Evolutionary conservation across 352 stramenopile genomes (phyloP).

Genomic region (Phytophthora kernoviae): DNA sequence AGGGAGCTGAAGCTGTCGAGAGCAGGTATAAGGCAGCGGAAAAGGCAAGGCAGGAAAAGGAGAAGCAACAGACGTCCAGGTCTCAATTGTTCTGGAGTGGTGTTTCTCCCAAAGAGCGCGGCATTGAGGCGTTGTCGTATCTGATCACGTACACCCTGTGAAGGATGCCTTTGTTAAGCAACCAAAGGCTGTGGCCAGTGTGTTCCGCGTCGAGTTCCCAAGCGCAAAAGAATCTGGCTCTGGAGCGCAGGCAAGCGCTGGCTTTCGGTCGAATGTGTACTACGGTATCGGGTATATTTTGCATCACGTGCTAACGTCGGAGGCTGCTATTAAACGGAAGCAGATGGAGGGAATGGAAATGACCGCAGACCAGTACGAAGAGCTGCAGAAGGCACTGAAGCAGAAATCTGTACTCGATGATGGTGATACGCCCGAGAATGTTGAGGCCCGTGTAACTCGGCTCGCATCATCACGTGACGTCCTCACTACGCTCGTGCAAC

Average conservation of each 20-base stretch:
- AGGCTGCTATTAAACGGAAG: conserved; percentile 94
- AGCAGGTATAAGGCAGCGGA: conserved; percentile 31
- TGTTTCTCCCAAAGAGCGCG: conserved; percentile 80
- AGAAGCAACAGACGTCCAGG: conserved; percentile 19
- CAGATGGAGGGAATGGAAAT: conserved; percentile 97
- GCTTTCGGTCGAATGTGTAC: conserved; percentile 84
- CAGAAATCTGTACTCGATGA: conserved; percentile 94
- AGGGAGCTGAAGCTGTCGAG: conserved; percentile 62
- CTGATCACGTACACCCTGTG: conserved; percentile 83
- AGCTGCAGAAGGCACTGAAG: conserved; percentile 94
- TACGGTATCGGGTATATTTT: conserved; percentile 96
- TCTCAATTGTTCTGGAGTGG: conserved; percentile 67
- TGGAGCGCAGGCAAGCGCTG: conserved; percentile 32
- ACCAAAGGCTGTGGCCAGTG: conserved; percentile 57
- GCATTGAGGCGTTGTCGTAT: conserved; percentile 84
- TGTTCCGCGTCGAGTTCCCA: conserved; percentile 75
- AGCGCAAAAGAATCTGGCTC: conserved; percentile 31
- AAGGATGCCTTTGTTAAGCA: conserved; percentile 81
- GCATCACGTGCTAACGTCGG: conserved; percentile 92
- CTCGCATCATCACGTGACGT: conserved; percentile 58
- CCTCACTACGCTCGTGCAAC: conserved; percentile 75
- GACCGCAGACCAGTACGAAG: conserved; percentile 97
- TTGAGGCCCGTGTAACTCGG: conserved; percentile 63
- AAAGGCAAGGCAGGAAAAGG: conserved; percentile 28
- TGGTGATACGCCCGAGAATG: conserved; percentile 83